phyloP scores from a whole-genome alignment of 768 basidiomycete genomes.

The Boletus sensibilis region DNA sequence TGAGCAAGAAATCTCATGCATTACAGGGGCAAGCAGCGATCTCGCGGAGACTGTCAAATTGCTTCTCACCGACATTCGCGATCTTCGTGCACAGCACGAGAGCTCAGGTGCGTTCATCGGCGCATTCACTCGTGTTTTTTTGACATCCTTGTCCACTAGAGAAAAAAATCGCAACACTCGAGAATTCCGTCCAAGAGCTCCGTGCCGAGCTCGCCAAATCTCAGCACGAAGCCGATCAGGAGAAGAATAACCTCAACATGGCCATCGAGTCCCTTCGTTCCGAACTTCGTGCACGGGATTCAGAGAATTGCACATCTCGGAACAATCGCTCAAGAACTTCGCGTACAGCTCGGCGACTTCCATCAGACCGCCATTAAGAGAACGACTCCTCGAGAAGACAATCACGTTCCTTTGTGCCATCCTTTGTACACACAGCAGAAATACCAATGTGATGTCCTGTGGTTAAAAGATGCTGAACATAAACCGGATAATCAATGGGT shows the following conservation, averaged over 20 bases:
- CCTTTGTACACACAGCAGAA: background rate
- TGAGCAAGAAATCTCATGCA: background rate
- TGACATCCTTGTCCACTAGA: background rate
- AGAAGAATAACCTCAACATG: background rate
- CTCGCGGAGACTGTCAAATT: background rate
- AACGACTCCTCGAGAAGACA: background rate
- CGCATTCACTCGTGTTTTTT: background rate
- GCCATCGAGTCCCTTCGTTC: constrained; percentile 2
- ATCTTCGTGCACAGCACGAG: constrained; percentile 4
- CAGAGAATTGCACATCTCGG: too few species aligned
- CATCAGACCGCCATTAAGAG: background rate
- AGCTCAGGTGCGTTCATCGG: constrained; percentile 2
- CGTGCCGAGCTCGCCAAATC: background rate
- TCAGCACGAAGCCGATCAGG: background rate
- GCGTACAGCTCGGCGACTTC: background rate
- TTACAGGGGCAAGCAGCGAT: background rate
- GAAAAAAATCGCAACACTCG: constrained; percentile 1
- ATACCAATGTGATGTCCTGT: background rate
- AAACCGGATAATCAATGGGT: background rate
- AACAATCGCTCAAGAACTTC: background rate
- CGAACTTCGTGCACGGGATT: background rate
- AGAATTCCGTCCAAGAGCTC: constrained; percentile 1
- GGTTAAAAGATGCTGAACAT: background rate
- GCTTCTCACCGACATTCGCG: background rate
- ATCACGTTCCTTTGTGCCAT: background rate